A percentile compares a stretch with the other conserved stretches of the same genome.
These are phyloP conservation scores for Globisporangium middletonii DNA, from an alignment of 352 stramenopile genomes.

Conservation along the genomic window DNA sequence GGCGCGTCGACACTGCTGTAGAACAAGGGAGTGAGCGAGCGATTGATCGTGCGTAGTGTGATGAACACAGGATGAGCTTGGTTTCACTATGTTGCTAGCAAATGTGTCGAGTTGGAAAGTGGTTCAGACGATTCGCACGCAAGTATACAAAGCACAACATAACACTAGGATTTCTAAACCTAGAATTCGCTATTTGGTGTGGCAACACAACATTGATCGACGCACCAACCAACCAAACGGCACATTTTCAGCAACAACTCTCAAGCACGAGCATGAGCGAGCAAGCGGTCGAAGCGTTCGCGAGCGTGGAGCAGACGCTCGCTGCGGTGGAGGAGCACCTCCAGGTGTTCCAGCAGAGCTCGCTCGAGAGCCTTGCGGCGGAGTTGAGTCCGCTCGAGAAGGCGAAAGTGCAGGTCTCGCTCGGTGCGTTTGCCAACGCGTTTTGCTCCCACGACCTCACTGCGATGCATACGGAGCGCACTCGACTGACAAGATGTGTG, in stretches of 20 bases:
- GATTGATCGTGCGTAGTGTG: background rate
- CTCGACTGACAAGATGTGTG: background rate
- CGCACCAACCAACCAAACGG: constrained; percentile 12
- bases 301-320: constrained; percentile 75
- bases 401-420: constrained; percentile 78
- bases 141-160: background rate
- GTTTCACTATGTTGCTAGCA: no score
- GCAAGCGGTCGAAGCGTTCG: constrained; percentile 54
- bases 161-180: background rate
- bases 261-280: constrained; percentile 37
- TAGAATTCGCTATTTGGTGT: background rate
- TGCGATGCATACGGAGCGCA: background rate
- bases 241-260: constrained; percentile 3
- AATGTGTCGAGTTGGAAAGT: background rate
- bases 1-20: background rate
- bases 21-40: background rate
- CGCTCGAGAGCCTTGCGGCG: constrained; percentile 51
- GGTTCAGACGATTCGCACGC: background rate
- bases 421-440: constrained; percentile 33
- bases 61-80: no score
- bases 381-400: constrained; percentile 64
- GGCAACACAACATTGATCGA: background rate
- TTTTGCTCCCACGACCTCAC: background rate
- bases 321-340: constrained; percentile 70
- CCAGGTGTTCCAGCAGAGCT: constrained; percentile 42